Evolutionary conservation across 2,329 filamentous ascomycete genomes (phyloP), one percentile per base, ranked within the genome.

Genomic region (Fusarium sp.): DNA sequence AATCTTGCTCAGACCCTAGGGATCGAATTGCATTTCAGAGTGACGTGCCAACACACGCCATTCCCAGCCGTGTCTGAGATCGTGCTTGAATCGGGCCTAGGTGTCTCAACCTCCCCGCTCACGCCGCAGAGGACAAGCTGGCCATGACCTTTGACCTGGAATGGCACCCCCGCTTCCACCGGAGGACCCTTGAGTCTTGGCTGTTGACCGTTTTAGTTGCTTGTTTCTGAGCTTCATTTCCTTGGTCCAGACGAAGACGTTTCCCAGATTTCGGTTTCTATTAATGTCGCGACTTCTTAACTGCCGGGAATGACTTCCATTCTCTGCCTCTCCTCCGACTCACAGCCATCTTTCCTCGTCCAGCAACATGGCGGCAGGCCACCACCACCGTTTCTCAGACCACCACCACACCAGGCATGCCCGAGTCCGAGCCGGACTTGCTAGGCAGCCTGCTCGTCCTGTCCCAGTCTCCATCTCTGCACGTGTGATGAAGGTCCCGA

Each of bases 1-100:
- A 64, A 70, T 52, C 50, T 37, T 43, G 51, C 12, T 48, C 37
- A 53, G 28, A 23, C 23, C 57, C n/a, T 16, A 54, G 46, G 40
- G 31, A 63, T 65, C 48, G 28, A 50, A 54, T 64, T 59, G 67
- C 37, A 56, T 48, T 18, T 8, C 34, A 43, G 47, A 65, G 64
- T 71, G 63, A 65, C 64, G 59, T 68, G 55, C 51, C 56, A 53
- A 53, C 37, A n/a, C 37, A 46, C 44, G 40, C 56, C 52, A 58
- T 46, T 43, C 16, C 46, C 36, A 65, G 64, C 68, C 68, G 60
- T 71, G 68, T 59, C 68, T 66, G 60, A 68, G 64, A 65, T 65
- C 51, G 41, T 48, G 56, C 43, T 56, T 58, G 41, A 41, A 70
- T 70, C 43, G 66, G 52, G 57, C 39, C 66, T 60, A 60, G 66